Percentiles rank a stretch among this genome's conserved stretches.
Conservation (phyloP, 768 basidiomycete species). For the Rickenella mellea region DNA sequence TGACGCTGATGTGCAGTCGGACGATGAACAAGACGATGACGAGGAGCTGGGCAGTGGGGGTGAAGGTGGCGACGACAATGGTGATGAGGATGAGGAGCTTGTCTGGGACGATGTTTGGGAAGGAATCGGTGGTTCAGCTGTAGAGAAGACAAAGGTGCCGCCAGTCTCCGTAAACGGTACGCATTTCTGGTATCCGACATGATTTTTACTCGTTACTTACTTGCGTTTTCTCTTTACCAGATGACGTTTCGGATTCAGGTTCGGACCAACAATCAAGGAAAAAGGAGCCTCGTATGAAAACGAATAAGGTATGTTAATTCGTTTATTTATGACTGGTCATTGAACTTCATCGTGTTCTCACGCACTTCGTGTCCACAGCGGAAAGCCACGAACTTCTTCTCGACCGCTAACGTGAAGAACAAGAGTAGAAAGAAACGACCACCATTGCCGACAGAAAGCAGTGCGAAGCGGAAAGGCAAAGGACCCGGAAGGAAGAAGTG, state of each 20-base stretch:
- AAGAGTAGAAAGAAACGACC: constrained; percentile 63
- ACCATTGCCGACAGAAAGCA: too few relatives aligned
- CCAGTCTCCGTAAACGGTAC: constrained; percentile 10
- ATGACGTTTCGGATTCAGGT: constrained; percentile 25
- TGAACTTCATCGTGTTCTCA: constrained; percentile 1
- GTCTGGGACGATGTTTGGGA: constrained; percentile 20
- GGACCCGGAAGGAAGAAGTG: too few relatives aligned
- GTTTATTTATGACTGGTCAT: not conserved
- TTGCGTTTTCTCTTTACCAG: constrained; percentile 12
- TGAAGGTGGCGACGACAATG: constrained; percentile 13
- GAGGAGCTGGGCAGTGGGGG: constrained; percentile 61
- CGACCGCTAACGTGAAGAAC: constrained; percentile 78
- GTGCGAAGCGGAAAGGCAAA: too few relatives aligned
- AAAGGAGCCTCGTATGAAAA: constrained; percentile 82
- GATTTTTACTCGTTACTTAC: not conserved
- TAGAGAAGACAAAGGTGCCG: constrained; percentile 18
- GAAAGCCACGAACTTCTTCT: constrained; percentile 86
- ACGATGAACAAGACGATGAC: constrained; percentile 15
- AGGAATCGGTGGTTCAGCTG: constrained; percentile 12
- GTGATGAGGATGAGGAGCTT: constrained; percentile 12
- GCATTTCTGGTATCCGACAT: constrained; percentile 7
- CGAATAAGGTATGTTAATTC: constrained; percentile 62
- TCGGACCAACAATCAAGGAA: constrained; percentile 21
- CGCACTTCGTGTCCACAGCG: constrained; percentile 35
- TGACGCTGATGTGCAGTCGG: constrained; percentile 2